Evolutionary conservation across 169 alveolate genomes (phyloP), one percentile per base, ranked within the genome.

Genomic region (Cryptosporidium parvum): DNA sequence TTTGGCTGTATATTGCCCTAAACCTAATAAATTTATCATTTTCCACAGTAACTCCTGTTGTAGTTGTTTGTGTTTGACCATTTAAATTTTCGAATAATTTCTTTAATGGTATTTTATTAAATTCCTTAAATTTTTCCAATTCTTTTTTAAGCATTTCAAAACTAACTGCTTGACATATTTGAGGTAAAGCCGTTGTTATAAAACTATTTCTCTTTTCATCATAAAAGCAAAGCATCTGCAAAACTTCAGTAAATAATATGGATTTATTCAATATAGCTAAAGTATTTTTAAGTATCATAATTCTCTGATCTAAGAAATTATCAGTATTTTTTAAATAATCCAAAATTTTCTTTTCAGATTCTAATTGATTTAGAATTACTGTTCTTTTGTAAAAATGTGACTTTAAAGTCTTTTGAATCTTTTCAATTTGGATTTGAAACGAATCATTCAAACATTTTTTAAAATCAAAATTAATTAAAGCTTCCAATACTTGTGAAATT

Each of bases 131-230:
- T 18, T 8, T 26, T 4, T 16, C n/a, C 33, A 72, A 72, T n/a
- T 72, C 85, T 23, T 52, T 72, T 37, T 72, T 69, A 37, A 72
- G 21, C 69, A 72, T 52, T 14, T 53, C 51, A 8, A 72, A 72
- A 39, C 31, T 72, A 8, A 8, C 18, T 14, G 35, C 12, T 5
- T 1, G 23, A 33, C 85, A 72, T 26, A 72, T 31, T 51, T 48
- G 21, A 44, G 85, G 85, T 14, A 72, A n/a, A 14, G 12, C 39
- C 8, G 85, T n/a, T 29, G 85, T 5, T 16, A 0, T 26, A 72
- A 72, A 72, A 3, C 14, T 48, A 72, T 72, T 72, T 8, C 31
- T 44, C 12, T 12, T 9, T 5, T n/a, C 39, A 72, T 52, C 45
- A 72, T 72, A 48, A 0, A 52, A 51, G 51, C 85, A 72, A 12